Percentiles rank a stretch among this genome's conserved stretches.
Evolutionary conservation across 768 basidiomycete genomes (phyloP).

Genomic region (Amanita rubescens): DNA sequence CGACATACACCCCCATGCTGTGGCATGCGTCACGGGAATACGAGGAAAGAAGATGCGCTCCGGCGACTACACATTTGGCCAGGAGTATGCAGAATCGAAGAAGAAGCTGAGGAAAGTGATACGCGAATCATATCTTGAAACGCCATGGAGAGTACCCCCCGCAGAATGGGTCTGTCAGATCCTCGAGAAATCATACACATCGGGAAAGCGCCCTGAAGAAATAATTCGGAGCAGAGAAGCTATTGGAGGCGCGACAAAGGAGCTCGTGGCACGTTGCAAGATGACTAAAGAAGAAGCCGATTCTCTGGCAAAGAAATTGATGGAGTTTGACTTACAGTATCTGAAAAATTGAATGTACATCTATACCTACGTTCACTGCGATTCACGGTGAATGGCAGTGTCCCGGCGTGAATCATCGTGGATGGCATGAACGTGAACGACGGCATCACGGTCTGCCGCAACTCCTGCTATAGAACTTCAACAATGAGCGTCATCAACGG

Average conservation of each 20-base stretch:
- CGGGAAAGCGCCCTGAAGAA: constrained; percentile 4
- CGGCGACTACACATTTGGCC: constrained; percentile 10
- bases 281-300: constrained; percentile 7
- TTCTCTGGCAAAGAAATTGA: neutral
- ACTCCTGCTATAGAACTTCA: too few species aligned
- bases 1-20: constrained; percentile 22
- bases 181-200: constrained; percentile 11
- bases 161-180: constrained; percentile 12
- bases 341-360: too few species aligned
- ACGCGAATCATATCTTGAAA: neutral
- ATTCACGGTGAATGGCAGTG: too few species aligned
- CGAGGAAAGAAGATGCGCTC: constrained; percentile 15
- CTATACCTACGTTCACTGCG: too few species aligned
- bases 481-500: too few species aligned
- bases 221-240: constrained; percentile 5
- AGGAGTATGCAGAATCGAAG: constrained; percentile 27
- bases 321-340: too few species aligned
- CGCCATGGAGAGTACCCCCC: constrained; percentile 10
- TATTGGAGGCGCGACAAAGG: constrained; percentile 5
- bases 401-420: too few species aligned
- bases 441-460: too few species aligned
- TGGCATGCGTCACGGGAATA: constrained; percentile 32
- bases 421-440: too few species aligned
- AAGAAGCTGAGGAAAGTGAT: constrained; percentile 14
- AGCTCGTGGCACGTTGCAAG: constrained; percentile 11